These are phyloP conservation scores for Geosmithia flava DNA, from an alignment of 2,329 filamentous ascomycete species.

Conservation along the genomic window DNA sequence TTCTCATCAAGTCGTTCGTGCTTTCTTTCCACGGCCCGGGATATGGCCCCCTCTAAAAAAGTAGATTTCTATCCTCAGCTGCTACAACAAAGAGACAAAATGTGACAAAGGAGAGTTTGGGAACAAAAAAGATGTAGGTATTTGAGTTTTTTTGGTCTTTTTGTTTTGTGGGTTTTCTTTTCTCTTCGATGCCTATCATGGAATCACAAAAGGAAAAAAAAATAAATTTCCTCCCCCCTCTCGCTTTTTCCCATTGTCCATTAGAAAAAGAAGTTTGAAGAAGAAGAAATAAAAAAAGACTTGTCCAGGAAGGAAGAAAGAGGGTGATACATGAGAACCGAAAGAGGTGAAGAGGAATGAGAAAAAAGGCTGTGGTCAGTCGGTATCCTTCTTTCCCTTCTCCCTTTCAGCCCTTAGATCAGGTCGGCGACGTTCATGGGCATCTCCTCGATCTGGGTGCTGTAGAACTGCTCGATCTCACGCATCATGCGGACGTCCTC, in stretches of 20 bases:
- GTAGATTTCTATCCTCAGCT: conserved; percentile 22
- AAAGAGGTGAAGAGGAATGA: not conserved
- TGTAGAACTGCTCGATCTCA: conserved; percentile 99
- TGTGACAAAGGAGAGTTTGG: conserved; percentile 1
- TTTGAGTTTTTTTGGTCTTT: not conserved
- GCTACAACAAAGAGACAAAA: conserved; percentile 5
- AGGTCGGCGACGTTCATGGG: conserved; percentile 83
- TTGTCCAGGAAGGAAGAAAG: not conserved
- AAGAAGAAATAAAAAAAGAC: no score
- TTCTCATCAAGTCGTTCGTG: not conserved
- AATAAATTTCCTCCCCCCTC: not conserved
- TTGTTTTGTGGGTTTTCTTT: not conserved
- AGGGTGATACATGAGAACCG: not conserved
- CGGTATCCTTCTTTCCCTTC: no score
- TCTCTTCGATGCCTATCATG: not conserved
- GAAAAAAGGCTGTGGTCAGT: no score
- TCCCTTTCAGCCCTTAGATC: conserved; percentile 38
- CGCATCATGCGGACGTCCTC: conserved; percentile 99
- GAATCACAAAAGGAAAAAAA: not conserved
- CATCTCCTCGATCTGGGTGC: conserved; percentile 99
- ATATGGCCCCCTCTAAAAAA: conserved; percentile 3
- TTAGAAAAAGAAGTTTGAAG: not conserved
- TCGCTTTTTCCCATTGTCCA: not conserved
- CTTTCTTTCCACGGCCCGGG: conserved; percentile 1
- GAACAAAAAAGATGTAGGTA: not conserved